Base-by-base conservation (phyloP, 345 rosid species). In the Lepidium didymum region DNA sequence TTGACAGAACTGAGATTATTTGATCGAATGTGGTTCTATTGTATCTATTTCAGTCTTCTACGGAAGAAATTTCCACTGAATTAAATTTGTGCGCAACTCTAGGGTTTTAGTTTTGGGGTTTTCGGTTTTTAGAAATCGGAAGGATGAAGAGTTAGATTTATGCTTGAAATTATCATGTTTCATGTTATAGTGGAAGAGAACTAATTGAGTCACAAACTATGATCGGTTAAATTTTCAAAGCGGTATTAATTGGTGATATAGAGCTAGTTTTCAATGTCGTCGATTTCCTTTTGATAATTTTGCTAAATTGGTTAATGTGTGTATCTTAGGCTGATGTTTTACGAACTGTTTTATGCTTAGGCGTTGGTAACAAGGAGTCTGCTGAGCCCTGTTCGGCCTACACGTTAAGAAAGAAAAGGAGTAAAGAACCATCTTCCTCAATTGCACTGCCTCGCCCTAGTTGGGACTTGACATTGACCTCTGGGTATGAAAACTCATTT, bases 321-420 rank as follows among this genome's bases (percentile, higher is more conserved):
- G n/a, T 25, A 15, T 57, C 21, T 36, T 70, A 27, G 5, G 10
- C 61, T 70, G 42, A 54, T 62, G 73, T 43, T 60, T 27, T 51
- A 36, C 11, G 43, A 58, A 29, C 6, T 59, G 2, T 54, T 14
- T 10, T 71, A 57, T 63, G 62, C 16, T 50, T 60, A 80, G 84
- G 75, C 36, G 35, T 31, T 56, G 31, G 62, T 62, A 51, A 62
- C 44, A 27, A 27, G 67, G 66, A 41, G 41, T 14, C 43, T 45
- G 36, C 36, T 8, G 83, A 73, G 81, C 83, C 81, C 13, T n/a
- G 51, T 59, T 69, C 86, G 0, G 78, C 83, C 67, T 81, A 81
- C 77, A 45, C 68, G 16, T 49, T 43, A 36, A 50, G 81, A 71
- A 77, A 77, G 68, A 70, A 71, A 62, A 81, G 72, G 81, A 54